Conservation (phyloP, 2,329 filamentous ascomycete genomes). For the Bipolaris sorokiniana region DNA sequence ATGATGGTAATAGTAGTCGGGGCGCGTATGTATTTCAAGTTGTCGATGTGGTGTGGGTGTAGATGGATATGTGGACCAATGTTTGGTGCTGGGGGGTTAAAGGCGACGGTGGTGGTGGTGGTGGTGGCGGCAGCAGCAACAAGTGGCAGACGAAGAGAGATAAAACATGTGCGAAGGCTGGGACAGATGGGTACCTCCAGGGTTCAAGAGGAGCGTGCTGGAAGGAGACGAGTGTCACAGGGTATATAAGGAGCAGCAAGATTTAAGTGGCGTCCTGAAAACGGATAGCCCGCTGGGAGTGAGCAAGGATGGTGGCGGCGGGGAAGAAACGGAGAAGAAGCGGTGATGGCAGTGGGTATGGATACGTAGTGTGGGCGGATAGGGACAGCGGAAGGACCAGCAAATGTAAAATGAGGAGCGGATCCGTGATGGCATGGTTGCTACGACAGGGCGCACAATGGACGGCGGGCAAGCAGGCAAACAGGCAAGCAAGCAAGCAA, state of each 20-base stretch:
- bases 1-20: slow-evolving; percentile 12
- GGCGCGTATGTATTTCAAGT: slow-evolving; percentile 22
- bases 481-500: background rate
- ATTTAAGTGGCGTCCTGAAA: slow-evolving; percentile 50
- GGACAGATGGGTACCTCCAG: slow-evolving; percentile 32
- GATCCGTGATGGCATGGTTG: slow-evolving; percentile 35
- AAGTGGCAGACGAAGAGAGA: slow-evolving; percentile 23
- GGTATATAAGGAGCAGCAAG: slow-evolving; percentile 49
- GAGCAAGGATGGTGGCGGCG: slow-evolving; percentile 47
- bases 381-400: slow-evolving; percentile 46
- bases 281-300: slow-evolving; percentile 42
- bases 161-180: slow-evolving; percentile 42
- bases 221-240: slow-evolving; percentile 44
- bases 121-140: slow-evolving; percentile 5
- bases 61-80: slow-evolving; percentile 1
- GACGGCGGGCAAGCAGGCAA: too few relatives aligned
- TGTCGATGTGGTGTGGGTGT: slow-evolving; percentile 25
- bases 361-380: slow-evolving; percentile 47
- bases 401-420: slow-evolving; percentile 39
- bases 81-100: slow-evolving; percentile 7
- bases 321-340: slow-evolving; percentile 49
- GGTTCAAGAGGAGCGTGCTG: slow-evolving; percentile 34
- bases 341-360: slow-evolving; percentile 47
- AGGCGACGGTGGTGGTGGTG: slow-evolving; percentile 9
- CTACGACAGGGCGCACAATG: slow-evolving; percentile 31